Conservation (phyloP, 106 monocot genomes). For the Dendrobium catenatum region DNA sequence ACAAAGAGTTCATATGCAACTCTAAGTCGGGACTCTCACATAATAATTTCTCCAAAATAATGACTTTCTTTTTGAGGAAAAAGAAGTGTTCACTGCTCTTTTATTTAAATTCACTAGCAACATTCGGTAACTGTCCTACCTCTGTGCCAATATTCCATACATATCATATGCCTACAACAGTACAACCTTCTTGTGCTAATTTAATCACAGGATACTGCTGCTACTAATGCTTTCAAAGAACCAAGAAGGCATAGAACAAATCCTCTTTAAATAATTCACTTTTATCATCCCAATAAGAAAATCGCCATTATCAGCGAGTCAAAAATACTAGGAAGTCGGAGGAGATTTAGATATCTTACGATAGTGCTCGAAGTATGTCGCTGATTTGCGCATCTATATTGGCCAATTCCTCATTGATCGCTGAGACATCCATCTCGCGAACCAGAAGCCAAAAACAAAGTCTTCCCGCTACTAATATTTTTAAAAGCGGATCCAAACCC, state of each 20-base stretch:
- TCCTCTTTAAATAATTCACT: not conserved
- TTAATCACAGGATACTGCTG: not conserved
- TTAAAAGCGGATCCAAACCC: not conserved
- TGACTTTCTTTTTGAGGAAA: not conserved
- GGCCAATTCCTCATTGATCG: constrained; percentile 59
- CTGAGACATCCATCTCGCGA: constrained; percentile 51
- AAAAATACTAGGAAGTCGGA: not conserved
- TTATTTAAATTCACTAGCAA: not conserved
- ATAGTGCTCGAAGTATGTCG: constrained; percentile 67
- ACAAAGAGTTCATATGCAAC: no score
- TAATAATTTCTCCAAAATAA: not conserved
- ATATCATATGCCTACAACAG: not conserved
- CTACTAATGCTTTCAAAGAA: constrained; percentile 2
- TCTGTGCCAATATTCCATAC: not conserved
- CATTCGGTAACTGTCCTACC: not conserved
- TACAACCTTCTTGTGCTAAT: not conserved
- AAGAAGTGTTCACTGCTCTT: not conserved
- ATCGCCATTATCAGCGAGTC: not conserved
- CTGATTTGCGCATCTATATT: constrained; percentile 64
- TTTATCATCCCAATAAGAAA: not conserved
- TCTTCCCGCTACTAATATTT: not conserved
- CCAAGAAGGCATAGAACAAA: not conserved
- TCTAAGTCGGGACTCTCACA: no score
- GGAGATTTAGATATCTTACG: constrained; percentile 38
- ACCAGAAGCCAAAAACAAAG: not conserved